Evolutionary conservation across 225 moss, liverwort and hornwort genomes (phyloP), one percentile per base, ranked within the genome.

Genomic region (Neckera pumila): DNA sequence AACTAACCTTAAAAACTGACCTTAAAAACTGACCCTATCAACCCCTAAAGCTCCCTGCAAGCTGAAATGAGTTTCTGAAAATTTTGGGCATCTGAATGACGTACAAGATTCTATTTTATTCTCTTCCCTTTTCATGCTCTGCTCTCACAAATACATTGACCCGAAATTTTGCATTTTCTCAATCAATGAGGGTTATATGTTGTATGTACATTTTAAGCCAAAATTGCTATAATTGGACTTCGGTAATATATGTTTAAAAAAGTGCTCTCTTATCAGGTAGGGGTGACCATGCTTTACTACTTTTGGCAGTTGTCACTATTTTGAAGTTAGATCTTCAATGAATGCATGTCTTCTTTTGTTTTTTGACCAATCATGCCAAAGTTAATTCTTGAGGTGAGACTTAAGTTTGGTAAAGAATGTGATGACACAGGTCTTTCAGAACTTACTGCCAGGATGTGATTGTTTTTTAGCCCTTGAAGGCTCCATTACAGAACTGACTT

Each of bases 21-120:
- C 34, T 34, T 45, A 6, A 36, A 54, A 21, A 76, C 76, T 58
- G 30, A 42, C 57, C 38, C 10, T 78, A 17, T 78, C 57, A 78
- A n/a, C 6, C 6, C 56, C 56, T n/a, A 6, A 79, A 38, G 4
- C 58, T 40, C 11, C 58, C 3, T 10, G 28, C 40, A 40, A 79
- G 27, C 27, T 79, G 38, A 79, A 40, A 58, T 58, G 11, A 40
- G 12, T 38, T 79, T 25, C 36, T 36, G 14, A 12, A 54, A 54
- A 36, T 15, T 59, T 53, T 25, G 54, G 36, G 54, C n/a, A n/a
- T 28, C 58, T 28, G 2, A n/a, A 7, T 28, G 17, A 27, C 26
- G 9, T 15, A 6, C 4, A 17, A 4, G 2, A 6, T 17, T 78
- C 11, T 28, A 1, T 1, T 27, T 17, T 17, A 5, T 4, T 58